Evolutionary conservation across 768 basidiomycete species (phyloP).

Genomic region (Xerocomellus intermedius): DNA sequence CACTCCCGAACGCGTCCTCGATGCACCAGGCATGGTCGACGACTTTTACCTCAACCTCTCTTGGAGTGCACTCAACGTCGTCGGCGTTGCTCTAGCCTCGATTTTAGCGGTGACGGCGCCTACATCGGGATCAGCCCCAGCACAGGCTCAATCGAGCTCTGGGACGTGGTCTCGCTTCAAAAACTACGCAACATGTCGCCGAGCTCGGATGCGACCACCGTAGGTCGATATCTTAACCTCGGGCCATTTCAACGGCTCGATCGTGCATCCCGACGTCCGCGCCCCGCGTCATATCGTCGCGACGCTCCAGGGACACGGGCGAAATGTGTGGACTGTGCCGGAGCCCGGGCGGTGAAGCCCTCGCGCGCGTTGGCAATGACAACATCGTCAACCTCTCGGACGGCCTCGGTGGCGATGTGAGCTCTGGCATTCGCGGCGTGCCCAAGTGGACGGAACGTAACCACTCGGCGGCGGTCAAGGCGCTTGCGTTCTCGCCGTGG

Average conservation of each 20-base stretch:
- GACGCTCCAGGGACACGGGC: conserved; percentile 84
- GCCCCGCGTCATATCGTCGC: conserved; percentile 84
- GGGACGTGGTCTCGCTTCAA: conserved; percentile 79
- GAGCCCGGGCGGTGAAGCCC: conserved; percentile 81
- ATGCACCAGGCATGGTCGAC: conserved; percentile 90
- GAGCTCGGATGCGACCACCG: conserved; percentile 22
- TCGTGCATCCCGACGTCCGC: conserved; percentile 96
- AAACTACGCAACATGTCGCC: conserved; percentile 87
- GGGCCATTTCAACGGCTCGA: conserved; percentile 91
- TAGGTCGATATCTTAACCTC: no score
- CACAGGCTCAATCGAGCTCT: conserved; percentile 87
- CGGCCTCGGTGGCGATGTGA: conserved; percentile 58
- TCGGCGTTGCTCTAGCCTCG: conserved; percentile 95
- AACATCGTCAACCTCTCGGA: no score
- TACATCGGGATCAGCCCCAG: conserved; percentile 78
- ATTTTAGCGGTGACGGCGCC: no score
- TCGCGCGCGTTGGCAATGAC: no score
- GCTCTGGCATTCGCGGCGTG: conserved; percentile 44
- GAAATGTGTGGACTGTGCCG: conserved; percentile 91
- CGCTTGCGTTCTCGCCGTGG: conserved; percentile 98
- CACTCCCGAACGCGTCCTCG: conserved; percentile 86
- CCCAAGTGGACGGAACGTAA: conserved; percentile 91
- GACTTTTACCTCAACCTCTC: conserved; percentile 97
- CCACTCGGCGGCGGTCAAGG: conserved; percentile 87
- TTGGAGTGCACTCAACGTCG: conserved; percentile 83